Evolutionary conservation across 2,329 filamentous ascomycete genomes (phyloP), one percentile per base, ranked within the genome.

Genomic region (Claviceps monticola): DNA sequence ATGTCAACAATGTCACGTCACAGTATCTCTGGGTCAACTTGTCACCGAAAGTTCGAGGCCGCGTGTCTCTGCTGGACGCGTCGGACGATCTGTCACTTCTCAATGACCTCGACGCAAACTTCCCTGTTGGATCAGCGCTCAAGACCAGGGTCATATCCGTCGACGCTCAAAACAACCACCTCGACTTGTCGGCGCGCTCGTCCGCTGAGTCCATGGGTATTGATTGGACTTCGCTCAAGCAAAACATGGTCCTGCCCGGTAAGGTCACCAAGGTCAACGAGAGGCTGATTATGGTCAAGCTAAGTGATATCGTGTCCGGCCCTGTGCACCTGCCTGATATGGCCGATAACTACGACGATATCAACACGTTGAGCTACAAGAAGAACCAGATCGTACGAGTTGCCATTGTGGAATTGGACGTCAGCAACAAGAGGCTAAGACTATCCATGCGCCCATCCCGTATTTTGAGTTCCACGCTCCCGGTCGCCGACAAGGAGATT

Each of bases 1-100:
- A 91, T 62, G 80, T 98, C 63, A 98, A 97, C 74, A 97, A 96
- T 62, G 75, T 91, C 55, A 79, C 79, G 21, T 77, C 86, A 29
- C 82, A 87, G 57, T 86, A 79, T 62, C 74, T 95, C 21, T 97
- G 93, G 91, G 84, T 94, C 46, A 96, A 89, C 62, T 70, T 98
- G 21, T 88, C 90, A 1, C 89, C 93, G 6, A 88, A 84, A 50
- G 82, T 98, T 16, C 83, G 90, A 54, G 93, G 93, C 52, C 82
- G 89, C 49, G 80, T 98, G 52, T 81, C 82, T 51, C 78, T 85
- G 55, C 81, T 93, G 65, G 90, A 97, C 62, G 80, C 93, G 8
- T 89, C 88, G 0, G 87, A 95, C 60, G 89, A 97, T 64, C 71
- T 95, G 46, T 86, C 88, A 7, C 75, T 86, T 51, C 72, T 95